Conservation (phyloP, 2,329 filamentous ascomycete genomes). For the Fusarium chlamydosporum region DNA sequence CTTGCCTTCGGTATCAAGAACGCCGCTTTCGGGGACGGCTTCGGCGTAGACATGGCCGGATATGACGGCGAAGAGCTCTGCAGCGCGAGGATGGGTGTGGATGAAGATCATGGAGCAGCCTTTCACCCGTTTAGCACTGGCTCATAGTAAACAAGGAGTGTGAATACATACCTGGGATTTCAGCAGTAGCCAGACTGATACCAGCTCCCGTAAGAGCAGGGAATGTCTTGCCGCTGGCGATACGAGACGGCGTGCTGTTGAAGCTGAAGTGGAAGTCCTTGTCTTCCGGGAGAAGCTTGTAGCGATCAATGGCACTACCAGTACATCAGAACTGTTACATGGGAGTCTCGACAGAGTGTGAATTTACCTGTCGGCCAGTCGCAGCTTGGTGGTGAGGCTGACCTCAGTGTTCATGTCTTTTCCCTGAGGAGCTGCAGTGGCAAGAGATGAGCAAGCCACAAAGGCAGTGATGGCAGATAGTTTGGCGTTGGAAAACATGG, state of each 20-base stretch:
- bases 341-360: background rate
- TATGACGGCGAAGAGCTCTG: constrained; percentile 67
- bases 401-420: constrained; percentile 31
- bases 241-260: constrained; percentile 56
- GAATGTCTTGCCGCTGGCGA: constrained; percentile 68
- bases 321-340: background rate
- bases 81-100: constrained; percentile 67
- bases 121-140: constrained; percentile 16
- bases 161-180: constrained; percentile 56
- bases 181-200: constrained; percentile 65
- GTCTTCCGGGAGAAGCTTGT: constrained; percentile 60
- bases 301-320: constrained; percentile 57
- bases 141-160: fast-evolving
- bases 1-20: constrained; percentile 52
- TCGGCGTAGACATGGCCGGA: constrained; percentile 64
- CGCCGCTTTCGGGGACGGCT: constrained; percentile 66
- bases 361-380: constrained; percentile 57
- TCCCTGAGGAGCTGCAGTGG: constrained; percentile 46
- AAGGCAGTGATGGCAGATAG: constrained; percentile 49
- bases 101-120: constrained; percentile 69
- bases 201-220: constrained; percentile 68
- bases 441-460: constrained; percentile 57
- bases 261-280: constrained; percentile 66
- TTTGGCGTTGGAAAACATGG: constrained; percentile 24
- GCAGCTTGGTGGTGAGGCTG: constrained; percentile 56